Percentiles rank a stretch among this genome's conserved stretches.
phyloP scores from a whole-genome alignment of 192 early-diverging fungal species.

The Coemansia sp. region DNA sequence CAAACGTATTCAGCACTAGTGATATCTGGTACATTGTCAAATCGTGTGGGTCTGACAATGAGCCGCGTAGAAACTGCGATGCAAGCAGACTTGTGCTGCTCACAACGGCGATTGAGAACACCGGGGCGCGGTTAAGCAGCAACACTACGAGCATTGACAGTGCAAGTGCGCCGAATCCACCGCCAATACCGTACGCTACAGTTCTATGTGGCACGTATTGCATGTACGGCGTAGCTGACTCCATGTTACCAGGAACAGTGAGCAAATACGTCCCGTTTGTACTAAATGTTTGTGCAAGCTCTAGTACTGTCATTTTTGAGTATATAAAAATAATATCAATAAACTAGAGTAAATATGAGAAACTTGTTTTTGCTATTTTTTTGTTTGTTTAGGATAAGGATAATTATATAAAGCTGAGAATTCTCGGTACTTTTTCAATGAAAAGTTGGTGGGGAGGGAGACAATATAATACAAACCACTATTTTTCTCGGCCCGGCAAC shows the following conservation, averaged over 20 bases:
- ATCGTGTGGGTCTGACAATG: background rate
- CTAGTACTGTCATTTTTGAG: too few relatives aligned
- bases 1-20: slow-evolving; percentile 18
- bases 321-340: too few relatives aligned
- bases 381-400: background rate
- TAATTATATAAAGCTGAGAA: too few relatives aligned
- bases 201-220: slow-evolving; percentile 19
- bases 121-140: slow-evolving; percentile 2
- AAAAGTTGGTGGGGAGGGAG: too few relatives aligned
- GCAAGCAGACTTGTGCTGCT: slow-evolving; percentile 14
- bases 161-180: slow-evolving; percentile 25
- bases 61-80: slow-evolving; percentile 36
- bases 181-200: slow-evolving; percentile 36
- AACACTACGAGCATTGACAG: slow-evolving; percentile 8
- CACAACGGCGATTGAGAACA: slow-evolving; percentile 6
- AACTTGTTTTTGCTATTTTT: background rate
- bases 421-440: too few relatives aligned
- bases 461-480: too few relatives aligned
- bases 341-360: too few relatives aligned
- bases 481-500: background rate
- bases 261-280: slow-evolving; percentile 13
- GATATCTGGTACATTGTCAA: slow-evolving; percentile 22
- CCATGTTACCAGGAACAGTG: background rate
- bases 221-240: slow-evolving; percentile 25
- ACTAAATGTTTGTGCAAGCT: background rate